A percentile compares a stretch with the other conserved stretches of the same genome.
Conservation (phyloP, 2,329 filamentous ascomycete genomes). For the Hypoxylon sp. region DNA sequence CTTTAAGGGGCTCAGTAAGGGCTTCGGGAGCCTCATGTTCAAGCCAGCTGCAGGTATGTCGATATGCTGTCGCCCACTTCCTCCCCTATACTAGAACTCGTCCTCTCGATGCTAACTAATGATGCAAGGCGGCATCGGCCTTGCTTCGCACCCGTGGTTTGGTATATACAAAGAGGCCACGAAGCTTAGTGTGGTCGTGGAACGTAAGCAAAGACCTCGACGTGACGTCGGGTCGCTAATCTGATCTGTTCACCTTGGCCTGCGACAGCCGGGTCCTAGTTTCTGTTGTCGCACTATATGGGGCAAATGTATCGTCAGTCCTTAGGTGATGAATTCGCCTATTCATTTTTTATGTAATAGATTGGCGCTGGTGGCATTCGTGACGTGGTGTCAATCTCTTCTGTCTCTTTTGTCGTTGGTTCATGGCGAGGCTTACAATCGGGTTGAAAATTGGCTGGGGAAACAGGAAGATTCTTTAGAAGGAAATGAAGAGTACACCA, state of each 20-base stretch:
- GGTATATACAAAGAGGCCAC: slow-evolving; percentile 36
- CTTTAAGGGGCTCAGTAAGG: slow-evolving; percentile 27
- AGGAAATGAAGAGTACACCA: neutral
- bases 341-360: neutral
- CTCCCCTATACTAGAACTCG: neutral
- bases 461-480: neutral
- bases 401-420: neutral
- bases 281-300: neutral
- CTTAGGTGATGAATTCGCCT: neutral
- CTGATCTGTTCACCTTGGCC: slow-evolving; percentile 9
- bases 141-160: slow-evolving; percentile 26
- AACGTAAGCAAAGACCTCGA: slow-evolving; percentile 20
- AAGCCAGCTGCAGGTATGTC: slow-evolving; percentile 30
- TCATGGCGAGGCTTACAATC: neutral
- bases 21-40: slow-evolving; percentile 23
- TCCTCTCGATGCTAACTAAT: slow-evolving; percentile 24
- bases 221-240: slow-evolving; percentile 23
- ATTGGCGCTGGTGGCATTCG: neutral
- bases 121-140: slow-evolving; percentile 22
- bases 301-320: neutral
- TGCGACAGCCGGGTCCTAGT: neutral
- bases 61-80: neutral
- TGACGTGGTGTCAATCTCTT: neutral
- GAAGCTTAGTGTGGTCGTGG: slow-evolving; percentile 31
- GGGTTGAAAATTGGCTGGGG: neutral